phyloP scores from a whole-genome alignment of 148 eudicot genomes.

The Rhododendron ovatum region DNA sequence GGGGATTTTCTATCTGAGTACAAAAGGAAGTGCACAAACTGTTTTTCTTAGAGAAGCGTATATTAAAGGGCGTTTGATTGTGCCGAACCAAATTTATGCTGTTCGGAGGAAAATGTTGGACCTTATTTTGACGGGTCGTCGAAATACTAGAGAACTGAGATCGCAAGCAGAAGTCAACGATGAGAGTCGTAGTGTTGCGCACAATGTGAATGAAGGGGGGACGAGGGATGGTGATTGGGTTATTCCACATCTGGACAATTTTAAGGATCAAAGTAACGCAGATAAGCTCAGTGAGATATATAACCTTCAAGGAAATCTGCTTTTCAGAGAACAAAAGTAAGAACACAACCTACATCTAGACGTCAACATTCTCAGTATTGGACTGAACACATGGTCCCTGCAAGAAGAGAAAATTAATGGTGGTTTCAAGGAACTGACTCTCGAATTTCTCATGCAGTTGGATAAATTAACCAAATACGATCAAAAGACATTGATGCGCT shows the following conservation, averaged over 20 bases:
- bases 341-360: no score
- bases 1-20: slow-evolving; percentile 66
- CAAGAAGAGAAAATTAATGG: no score
- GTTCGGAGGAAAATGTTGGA: slow-evolving; percentile 73
- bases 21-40: slow-evolving; percentile 46
- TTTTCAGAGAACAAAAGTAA: no score
- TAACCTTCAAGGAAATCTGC: background rate
- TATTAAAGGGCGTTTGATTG: slow-evolving; percentile 43
- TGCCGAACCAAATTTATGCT: slow-evolving; percentile 34
- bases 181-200: background rate
- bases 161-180: slow-evolving; percentile 19
- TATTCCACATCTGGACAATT: slow-evolving; percentile 20
- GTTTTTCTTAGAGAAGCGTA: slow-evolving; percentile 72
- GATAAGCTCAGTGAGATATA: background rate
- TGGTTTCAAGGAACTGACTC: no score
- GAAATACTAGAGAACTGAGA: slow-evolving; percentile 47
- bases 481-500: no score
- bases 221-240: slow-evolving; percentile 32
- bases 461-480: no score
- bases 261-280: background rate
- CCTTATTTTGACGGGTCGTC: slow-evolving; percentile 45
- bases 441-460: no score
- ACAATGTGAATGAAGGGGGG: slow-evolving; percentile 12
- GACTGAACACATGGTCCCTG: background rate
- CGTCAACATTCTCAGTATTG: background rate